phyloP scores from a whole-genome alignment of 805 yeast genomes.

The Myxozyma udenii region DNA sequence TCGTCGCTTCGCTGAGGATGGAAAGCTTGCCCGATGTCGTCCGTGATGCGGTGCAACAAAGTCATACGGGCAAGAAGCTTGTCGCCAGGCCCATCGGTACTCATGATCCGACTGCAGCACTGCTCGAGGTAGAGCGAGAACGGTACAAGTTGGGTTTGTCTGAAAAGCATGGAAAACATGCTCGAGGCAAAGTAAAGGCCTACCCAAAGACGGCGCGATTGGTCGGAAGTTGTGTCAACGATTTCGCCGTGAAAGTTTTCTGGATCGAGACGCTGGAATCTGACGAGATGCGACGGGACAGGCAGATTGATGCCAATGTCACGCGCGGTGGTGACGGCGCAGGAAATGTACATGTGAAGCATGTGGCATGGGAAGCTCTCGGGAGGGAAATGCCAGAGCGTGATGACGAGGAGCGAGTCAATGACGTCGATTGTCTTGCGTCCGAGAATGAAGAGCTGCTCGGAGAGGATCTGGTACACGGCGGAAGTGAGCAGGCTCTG shows the following conservation, averaged over 20 bases:
- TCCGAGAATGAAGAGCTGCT: slow-evolving; percentile 67
- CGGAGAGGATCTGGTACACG: slow-evolving; percentile 50
- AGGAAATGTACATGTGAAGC: slow-evolving; percentile 62
- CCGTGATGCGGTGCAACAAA: slow-evolving; percentile 6
- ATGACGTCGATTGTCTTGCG: slow-evolving; percentile 66
- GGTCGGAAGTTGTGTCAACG: slow-evolving; percentile 45
- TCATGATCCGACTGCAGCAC: slow-evolving; percentile 48
- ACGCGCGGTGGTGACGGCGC: slow-evolving; percentile 65
- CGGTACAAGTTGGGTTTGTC: slow-evolving; percentile 54
- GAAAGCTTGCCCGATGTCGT: slow-evolving; percentile 3
- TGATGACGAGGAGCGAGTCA: slow-evolving; percentile 56
- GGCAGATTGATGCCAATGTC: slow-evolving; percentile 69
- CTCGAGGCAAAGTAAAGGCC: slow-evolving; percentile 61
- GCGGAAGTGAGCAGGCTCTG: slow-evolving; percentile 36
- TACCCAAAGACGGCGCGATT: slow-evolving; percentile 53
- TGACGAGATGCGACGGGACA: slow-evolving; percentile 36
- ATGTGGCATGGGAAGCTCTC: slow-evolving; percentile 78
- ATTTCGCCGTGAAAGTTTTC: slow-evolving; percentile 26
- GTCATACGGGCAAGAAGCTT: not conserved
- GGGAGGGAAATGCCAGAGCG: slow-evolving; percentile 80
- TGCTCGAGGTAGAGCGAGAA: slow-evolving; percentile 56
- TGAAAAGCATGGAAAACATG: slow-evolving; percentile 59
- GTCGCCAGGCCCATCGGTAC: not conserved
- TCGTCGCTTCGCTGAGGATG: slow-evolving; percentile 8
- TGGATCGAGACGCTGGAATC: slow-evolving; percentile 24